Evolutionary conservation across 75 land plant species (phyloP).

Genomic region (Pseudotsuga menziesii): DNA sequence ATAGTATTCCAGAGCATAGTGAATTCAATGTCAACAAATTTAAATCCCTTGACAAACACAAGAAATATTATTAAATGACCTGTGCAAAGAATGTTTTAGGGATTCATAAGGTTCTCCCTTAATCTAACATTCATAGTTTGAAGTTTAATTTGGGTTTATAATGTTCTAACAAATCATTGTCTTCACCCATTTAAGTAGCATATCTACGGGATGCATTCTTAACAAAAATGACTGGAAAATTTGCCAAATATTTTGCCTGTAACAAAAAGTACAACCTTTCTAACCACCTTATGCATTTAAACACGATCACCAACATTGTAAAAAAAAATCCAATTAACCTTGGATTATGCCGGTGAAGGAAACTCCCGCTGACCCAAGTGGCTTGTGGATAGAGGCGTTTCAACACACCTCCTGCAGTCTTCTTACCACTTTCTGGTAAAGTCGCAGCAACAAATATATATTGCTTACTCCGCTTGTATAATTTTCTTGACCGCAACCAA

Average conservation of each 20-base stretch:
- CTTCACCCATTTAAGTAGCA: not conserved
- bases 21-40: not conserved
- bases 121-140: not conserved
- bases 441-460: constrained; percentile 98
- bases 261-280: not conserved
- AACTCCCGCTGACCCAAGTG: constrained; percentile 79
- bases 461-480: constrained; percentile 84
- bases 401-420: constrained; percentile 82
- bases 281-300: not conserved
- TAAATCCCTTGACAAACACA: not conserved
- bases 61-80: not conserved
- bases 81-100: not conserved
- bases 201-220: not conserved
- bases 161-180: not conserved
- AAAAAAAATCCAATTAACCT: constrained; percentile 30
- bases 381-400: constrained; percentile 83
- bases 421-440: constrained; percentile 84
- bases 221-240: not conserved
- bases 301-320: not conserved
- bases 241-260: not conserved
- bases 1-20: not conserved
- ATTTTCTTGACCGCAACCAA: constrained; percentile 66
- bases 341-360: constrained; percentile 87
- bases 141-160: not conserved
- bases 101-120: not conserved